These are phyloP conservation scores for Clitopilus hobsonii DNA, from an alignment of 768 basidiomycete species.

Conservation along the genomic window DNA sequence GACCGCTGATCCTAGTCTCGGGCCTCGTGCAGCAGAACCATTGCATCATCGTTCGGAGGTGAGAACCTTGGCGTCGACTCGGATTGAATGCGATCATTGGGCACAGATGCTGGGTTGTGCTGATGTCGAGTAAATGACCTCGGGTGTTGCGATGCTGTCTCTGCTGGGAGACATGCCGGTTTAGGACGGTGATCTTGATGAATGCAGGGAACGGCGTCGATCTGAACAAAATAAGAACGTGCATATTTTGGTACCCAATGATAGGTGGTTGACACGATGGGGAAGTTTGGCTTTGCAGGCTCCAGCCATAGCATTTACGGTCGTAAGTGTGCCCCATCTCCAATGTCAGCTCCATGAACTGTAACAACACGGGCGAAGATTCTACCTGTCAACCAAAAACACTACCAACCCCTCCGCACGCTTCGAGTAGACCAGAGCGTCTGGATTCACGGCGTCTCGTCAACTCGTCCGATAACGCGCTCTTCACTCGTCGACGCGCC, in stretches of 20 bases:
- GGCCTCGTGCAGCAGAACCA: neutral
- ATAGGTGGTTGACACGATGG: no score
- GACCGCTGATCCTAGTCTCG: neutral
- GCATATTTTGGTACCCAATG: neutral
- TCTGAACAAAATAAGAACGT: neutral
- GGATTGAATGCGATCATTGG: neutral
- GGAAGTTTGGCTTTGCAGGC: no score
- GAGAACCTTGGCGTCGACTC: neutral
- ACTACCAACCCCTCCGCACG: no score
- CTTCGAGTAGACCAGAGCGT: no score
- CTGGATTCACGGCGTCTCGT: no score
- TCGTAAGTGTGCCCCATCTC: no score
- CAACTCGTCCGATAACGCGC: no score
- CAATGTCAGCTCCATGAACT: no score
- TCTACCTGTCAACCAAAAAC: no score
- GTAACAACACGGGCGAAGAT: no score
- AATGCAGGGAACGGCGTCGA: neutral
- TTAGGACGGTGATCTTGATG: neutral
- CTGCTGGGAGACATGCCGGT: neutral
- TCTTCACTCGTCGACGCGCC: no score
- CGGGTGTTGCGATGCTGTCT: neutral
- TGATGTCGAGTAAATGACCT: neutral
- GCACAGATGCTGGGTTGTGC: neutral
- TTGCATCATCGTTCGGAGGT: neutral
- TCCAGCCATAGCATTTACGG: no score